Evolutionary conservation across 257 asterid genomes (phyloP), one percentile per base, ranked within the genome.

Genomic region (Anisodus acutangulus): DNA sequence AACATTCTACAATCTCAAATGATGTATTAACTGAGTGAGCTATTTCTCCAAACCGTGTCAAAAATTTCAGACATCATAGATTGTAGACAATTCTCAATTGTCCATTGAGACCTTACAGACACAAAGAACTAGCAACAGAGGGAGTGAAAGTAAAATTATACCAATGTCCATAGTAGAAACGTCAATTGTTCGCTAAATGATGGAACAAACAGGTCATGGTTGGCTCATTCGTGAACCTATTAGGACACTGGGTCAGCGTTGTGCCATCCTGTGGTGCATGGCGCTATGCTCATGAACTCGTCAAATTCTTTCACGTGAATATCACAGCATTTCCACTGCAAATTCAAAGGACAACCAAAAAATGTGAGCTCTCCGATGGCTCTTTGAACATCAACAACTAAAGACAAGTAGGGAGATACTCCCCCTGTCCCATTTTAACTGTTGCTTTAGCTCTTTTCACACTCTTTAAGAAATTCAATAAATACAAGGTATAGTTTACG

Each of bases 311-410:
- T 93, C 5, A 91, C 99, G 76, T 93, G 95, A 86, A 94, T 71
- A 83, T 95, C 98, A 53, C 99, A 95, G 88, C 99, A 95, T 86
- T 94, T 93, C 99, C 99, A 95, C 98, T 95, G 93, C 88, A 88
- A 87, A 41, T 45, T 51, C 55, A 35, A 47, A 13, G 19, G 35
- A 47, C 13, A 58, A 37, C 10, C 86, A 53, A 35, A 53, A 31
- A 55, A 3, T 22, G 9, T 63, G 54, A 71, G 59, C 6, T 81
- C 17, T 47, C 15, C 8, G 4, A 53, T 31, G 8, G 43, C 31
- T 6, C n/a, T 64, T 31, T 66, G 72, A 66, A 31, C 1, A 58
- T 58, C 6, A 58, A 2, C 64, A 8, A 58, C 64, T 58, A 58
- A 58, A 58, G 3, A 17, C 26, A 58, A 58, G 64, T 17, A 58